Base-by-base conservation (phyloP, 2,329 filamentous ascomycete species). In the Neonectria magnoliae region DNA sequence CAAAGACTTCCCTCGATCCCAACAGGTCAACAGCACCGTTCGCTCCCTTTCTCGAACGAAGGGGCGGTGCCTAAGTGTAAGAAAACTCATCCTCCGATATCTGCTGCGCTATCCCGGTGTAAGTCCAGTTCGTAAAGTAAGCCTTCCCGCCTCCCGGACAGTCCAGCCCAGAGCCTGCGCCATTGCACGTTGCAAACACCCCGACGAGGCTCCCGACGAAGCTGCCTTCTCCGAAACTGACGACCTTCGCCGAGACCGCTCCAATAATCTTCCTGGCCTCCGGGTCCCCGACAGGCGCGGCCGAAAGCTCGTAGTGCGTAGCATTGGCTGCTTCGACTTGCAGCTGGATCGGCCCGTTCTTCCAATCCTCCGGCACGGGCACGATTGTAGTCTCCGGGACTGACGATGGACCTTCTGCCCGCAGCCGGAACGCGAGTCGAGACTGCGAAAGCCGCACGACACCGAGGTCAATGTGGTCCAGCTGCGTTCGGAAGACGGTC, bases 181-280 rank as follows among this genome's bases (percentile, higher is more conserved):
- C 68, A 5, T 69, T 69, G 5, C 68, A 69, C 8, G 68, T 69
- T 2, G 64, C 68, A 22, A 65, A 69, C 6, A 67, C 56, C 1
- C 68, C 68, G 4, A 69, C 27, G 11, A 69, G 14, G 11, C 57
- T 67, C 1, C 66, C 65, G 1, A 70, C 62, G 20, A 69, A 69
- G 5, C 42, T 36, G 0, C 68, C 68, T 0, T 16, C 42, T 0
- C 68, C 68, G 10, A 56, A 58, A 9, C 68, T 69, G 2, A 69
- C 68, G 2, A 67, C 54, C 7, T 55, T 53, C 0, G 67, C 64
- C 1, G 62, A 65, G 1, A 59, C 68, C 2, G 57, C 58, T 0
- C 51, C 61, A 5, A 69, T 57, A 14, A 29, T 9, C 4, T 48
- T 36, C 4, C 13, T 51, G 5, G 1, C 64, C 5, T 14, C 6